Evolutionary conservation across 805 yeast species (phyloP).

Genomic region (Soucietia sequanensis): DNA sequence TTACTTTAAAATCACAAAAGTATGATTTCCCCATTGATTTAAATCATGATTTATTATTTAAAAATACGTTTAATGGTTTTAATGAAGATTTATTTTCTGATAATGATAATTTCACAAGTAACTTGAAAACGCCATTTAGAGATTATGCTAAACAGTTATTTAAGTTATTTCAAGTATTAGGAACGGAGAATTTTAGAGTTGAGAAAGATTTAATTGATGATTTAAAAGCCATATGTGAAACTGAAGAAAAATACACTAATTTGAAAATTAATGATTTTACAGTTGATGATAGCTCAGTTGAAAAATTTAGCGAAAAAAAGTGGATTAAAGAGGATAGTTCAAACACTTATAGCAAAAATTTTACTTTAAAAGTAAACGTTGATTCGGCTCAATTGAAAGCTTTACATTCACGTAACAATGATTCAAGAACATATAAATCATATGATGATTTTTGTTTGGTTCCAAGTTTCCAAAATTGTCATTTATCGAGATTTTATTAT

Average conservation of each 20-base stretch:
- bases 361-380: slow-evolving; percentile 4
- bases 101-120: slow-evolving; percentile 22
- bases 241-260: slow-evolving; percentile 24
- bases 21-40: slow-evolving; percentile 17
- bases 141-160: slow-evolving; percentile 17
- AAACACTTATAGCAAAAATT: slow-evolving; percentile 10
- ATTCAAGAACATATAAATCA: slow-evolving; percentile 4
- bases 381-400: slow-evolving; percentile 9
- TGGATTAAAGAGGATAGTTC: not conserved
- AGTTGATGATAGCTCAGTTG: slow-evolving; percentile 7
- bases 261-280: slow-evolving; percentile 18
- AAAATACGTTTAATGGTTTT: slow-evolving; percentile 6
- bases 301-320: slow-evolving; percentile 3
- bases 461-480: slow-evolving; percentile 39
- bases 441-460: slow-evolving; percentile 29
- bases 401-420: slow-evolving; percentile 9
- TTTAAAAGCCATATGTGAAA: slow-evolving; percentile 23
- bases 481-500: slow-evolving; percentile 31
- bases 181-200: slow-evolving; percentile 22
- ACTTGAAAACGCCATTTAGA: slow-evolving; percentile 22
- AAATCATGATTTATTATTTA: slow-evolving; percentile 16
- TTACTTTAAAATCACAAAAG: slow-evolving; percentile 19
- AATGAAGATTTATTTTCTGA: slow-evolving; percentile 6
- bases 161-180: slow-evolving; percentile 17
- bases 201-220: slow-evolving; percentile 31